Percentiles rank a stretch among this genome's conserved stretches.
These are phyloP conservation scores for Collariella sp. DNA, from an alignment of 495 filamentous ascomycete genomes.

Conservation along the genomic window DNA sequence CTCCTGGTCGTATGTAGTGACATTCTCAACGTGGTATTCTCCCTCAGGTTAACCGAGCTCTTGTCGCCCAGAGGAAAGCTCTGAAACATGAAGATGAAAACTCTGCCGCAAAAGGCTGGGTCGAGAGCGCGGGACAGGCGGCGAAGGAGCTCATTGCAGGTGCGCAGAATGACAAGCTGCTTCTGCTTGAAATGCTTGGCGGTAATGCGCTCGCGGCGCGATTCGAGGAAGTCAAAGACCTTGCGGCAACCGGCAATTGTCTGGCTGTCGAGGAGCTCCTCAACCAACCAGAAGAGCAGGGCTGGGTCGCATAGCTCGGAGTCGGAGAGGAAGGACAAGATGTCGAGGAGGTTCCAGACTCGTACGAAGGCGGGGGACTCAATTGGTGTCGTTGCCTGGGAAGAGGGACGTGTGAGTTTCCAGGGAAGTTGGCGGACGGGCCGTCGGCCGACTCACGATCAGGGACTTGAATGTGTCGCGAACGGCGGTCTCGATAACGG, in stretches of 20 bases:
- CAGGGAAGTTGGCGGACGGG: neutral
- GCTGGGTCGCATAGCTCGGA: conserved; percentile 74
- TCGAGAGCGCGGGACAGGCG: conserved; percentile 89
- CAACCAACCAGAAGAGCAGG: conserved; percentile 79
- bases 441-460: conserved; percentile 47
- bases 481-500: conserved; percentile 69
- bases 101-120: conserved; percentile 90
- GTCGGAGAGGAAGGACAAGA: conserved; percentile 79
- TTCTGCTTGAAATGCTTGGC: conserved; percentile 80
- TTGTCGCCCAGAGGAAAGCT: conserved; percentile 93
- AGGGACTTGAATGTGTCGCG: conserved; percentile 66
- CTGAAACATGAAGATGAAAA: conserved; percentile 97
- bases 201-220: conserved; percentile 76
- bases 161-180: conserved; percentile 74
- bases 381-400: conserved; percentile 59
- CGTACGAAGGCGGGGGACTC: conserved; percentile 64
- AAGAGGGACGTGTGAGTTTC: neutral
- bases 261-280: conserved; percentile 92
- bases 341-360: conserved; percentile 90
- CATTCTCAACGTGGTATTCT: conserved; percentile 93
- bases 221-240: conserved; percentile 91
- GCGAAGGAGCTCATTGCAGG: conserved; percentile 90
- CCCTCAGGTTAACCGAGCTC: conserved; percentile 91
- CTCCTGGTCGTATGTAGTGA: conserved; percentile 71
- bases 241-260: conserved; percentile 83